Percentiles rank a stretch among this genome's conserved stretches.
phyloP scores from a whole-genome alignment of 108 stramenopile species.

The Nitzschia putrida region DNA sequence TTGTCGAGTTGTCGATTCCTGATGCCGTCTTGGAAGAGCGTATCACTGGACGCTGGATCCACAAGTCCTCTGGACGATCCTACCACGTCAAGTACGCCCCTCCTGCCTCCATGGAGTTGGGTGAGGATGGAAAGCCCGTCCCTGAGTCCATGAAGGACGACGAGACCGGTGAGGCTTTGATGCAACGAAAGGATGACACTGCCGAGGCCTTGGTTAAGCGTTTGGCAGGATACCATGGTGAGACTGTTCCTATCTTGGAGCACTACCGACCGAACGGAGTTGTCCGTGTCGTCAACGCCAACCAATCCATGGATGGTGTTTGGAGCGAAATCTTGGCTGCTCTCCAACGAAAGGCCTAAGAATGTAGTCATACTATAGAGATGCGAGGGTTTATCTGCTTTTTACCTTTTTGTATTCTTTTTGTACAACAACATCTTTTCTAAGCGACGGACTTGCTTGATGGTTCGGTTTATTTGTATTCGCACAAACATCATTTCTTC shows the following conservation, averaged over 20 bases:
- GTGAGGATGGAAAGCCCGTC: slow-evolving; percentile 58
- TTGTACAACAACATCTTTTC: too few species aligned
- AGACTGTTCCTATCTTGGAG: slow-evolving; percentile 94
- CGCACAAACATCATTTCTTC: too few species aligned
- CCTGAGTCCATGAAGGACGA: slow-evolving; percentile 88
- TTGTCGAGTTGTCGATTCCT: slow-evolving; percentile 91
- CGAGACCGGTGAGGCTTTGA: slow-evolving; percentile 92
- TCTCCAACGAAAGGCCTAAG: slow-evolving; percentile 50
- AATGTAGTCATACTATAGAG: not conserved
- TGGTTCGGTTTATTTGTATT: too few species aligned
- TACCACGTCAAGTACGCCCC: slow-evolving; percentile 98
- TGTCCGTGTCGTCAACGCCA: slow-evolving; percentile 87
- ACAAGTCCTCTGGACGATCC: slow-evolving; percentile 89
- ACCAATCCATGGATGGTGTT: slow-evolving; percentile 89
- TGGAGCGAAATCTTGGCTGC: slow-evolving; percentile 78
- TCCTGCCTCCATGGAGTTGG: slow-evolving; percentile 83
- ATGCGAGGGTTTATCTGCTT: too few species aligned
- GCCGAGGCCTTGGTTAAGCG: slow-evolving; percentile 86
- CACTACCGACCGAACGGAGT: slow-evolving; percentile 91
- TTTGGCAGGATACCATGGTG: slow-evolving; percentile 91
- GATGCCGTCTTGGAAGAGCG: slow-evolving; percentile 96
- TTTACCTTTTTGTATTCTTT: too few species aligned
- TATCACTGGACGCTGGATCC: slow-evolving; percentile 96
- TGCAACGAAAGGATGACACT: slow-evolving; percentile 97
- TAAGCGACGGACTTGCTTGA: too few species aligned